Evolutionary conservation across 768 basidiomycete genomes (phyloP), one percentile per base, ranked within the genome.

Genomic region (Agrocybe pediades): DNA sequence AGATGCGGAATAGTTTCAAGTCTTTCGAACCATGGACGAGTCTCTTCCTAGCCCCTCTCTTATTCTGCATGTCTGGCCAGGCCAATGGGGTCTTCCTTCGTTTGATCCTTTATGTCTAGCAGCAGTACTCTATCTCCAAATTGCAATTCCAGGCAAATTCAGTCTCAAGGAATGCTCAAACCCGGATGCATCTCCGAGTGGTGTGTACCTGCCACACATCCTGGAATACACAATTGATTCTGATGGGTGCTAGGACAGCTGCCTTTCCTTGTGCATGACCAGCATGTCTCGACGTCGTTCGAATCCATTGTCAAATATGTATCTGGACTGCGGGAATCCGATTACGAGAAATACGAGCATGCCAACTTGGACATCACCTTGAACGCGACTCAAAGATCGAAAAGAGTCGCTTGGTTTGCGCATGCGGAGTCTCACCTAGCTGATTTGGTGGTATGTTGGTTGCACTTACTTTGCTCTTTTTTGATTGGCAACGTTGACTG

Each of bases 101-200:
- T 74, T 84, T 43, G 88, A 92, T 51, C 81, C 88, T 0, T 66
- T 75, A 15, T 89, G 84, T 65, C 72, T 90, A 19, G 80, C 84
- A 3, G 79, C 88, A 0, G 69, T 88, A 4, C 68, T 91, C 41
- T 86, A 85, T 62, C 79, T 91, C 23, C 89, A 92, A 64, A 68
- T 86, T 20, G 70, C 81, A 13, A 74, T 88, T 42, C 88, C 90
- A 1, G 87, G 85, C n/a, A 73, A 80, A 61, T 92, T 88, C 68
- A 69, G 67, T 16, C 68, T 92, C 23, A 71, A 74, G 29, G 81
- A 85, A 68, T 87, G 82, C 62, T 76, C 79, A 3, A 83, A 88
- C 66, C 85, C 88, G 8, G 88, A 91, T 71, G 55, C 77, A 19
- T 90, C 90, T 44, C 88, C 90, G 13, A 84, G 76, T 61, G 90